Base-by-base conservation (phyloP, 192 early-diverging fungal species). In the Glomus cerebriforme region DNA sequence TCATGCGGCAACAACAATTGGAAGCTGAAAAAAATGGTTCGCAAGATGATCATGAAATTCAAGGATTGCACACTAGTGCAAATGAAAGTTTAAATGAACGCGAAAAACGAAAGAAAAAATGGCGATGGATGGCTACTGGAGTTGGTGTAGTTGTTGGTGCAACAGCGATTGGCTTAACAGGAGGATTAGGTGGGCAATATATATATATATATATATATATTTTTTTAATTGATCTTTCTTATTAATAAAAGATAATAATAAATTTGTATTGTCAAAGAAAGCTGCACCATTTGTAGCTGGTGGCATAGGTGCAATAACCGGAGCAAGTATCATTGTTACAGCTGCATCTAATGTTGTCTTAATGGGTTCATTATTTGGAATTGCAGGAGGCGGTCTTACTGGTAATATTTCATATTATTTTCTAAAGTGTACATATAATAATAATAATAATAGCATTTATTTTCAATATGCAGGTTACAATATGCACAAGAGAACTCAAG, bases 211-310 rank as follows among this genome's bases (percentile, higher is more conserved):
- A 3, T n/a, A n/a, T 43, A 15, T 67, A 22, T 34, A 22, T 35
- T 67, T 31, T n/a, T 68, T 35, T 39, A 22, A 39, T 39, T 22
- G 17, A 37, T 19, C 37, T 49, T 49, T 3, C 17, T 68, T 68
- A 27, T 26, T 43, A 22, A 12, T 37, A 69, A 26, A 17, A 22
- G 24, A 37, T 7, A 49, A 34, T 17, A 29, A 59, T 27, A 29
- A 73, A 60, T 60, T 32, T 9, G 9, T 70, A 9, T 66, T 85
- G 75, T 85, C 84, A 9, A 81, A 82, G 59, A 79, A 83, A 67
- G 89, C 89, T 22, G 88, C 89, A 15, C 89, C 89, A 22, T 49
- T 90, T 13, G 85, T 90, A 7, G 89, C 86, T 19, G 84, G 84
- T 59, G 77, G 86, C 1, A 80, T 88, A 34, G 83, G 65, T 19